A percentile compares a stretch with the other conserved stretches of the same genome.
phyloP scores from a whole-genome alignment of 2,329 filamentous ascomycete genomes.

The Uncinocarpus reesii region DNA sequence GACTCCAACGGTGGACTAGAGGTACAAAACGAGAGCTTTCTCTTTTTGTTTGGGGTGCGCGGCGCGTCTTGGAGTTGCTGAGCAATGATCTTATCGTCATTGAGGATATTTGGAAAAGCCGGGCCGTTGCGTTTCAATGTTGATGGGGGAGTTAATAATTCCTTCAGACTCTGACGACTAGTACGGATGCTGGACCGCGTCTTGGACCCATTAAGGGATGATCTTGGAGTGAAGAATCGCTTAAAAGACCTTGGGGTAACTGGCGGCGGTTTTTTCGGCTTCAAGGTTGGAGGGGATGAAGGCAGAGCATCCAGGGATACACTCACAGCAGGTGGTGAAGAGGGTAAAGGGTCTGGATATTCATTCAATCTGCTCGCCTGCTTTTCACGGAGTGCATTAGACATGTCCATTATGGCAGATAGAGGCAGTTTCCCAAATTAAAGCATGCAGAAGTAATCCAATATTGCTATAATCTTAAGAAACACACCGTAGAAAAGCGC shows the following conservation, averaged over 20 bases:
- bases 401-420: slow-evolving; percentile 3
- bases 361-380: slow-evolving; percentile 9
- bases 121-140: slow-evolving; percentile 36
- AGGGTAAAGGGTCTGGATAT: slow-evolving; percentile 15
- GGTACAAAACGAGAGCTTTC: slow-evolving; percentile 37
- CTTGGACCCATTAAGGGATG: slow-evolving; percentile 29
- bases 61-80: slow-evolving; percentile 24
- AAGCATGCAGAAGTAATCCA: slow-evolving; percentile 3
- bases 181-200: slow-evolving; percentile 30
- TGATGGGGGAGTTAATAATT: slow-evolving; percentile 29
- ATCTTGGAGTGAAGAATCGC: slow-evolving; percentile 43
- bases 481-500: neutral
- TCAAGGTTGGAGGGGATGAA: slow-evolving; percentile 36
- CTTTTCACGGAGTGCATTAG: slow-evolving; percentile 9
- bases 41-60: slow-evolving; percentile 36
- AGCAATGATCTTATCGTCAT: slow-evolving; percentile 22
- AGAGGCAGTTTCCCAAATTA: neutral
- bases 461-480: slow-evolving; percentile 1
- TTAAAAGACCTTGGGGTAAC: slow-evolving; percentile 44
- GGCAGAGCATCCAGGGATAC: slow-evolving; percentile 25
- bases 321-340: slow-evolving; percentile 16
- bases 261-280: slow-evolving; percentile 37
- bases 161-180: slow-evolving; percentile 37
- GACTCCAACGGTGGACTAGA: slow-evolving; percentile 41
- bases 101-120: slow-evolving; percentile 32